Percentiles rank a stretch among this genome's conserved stretches.
Evolutionary conservation across 371 early-diverging fungal genomes (phyloP).

Genomic region (Lichtheimia ramosa): DNA sequence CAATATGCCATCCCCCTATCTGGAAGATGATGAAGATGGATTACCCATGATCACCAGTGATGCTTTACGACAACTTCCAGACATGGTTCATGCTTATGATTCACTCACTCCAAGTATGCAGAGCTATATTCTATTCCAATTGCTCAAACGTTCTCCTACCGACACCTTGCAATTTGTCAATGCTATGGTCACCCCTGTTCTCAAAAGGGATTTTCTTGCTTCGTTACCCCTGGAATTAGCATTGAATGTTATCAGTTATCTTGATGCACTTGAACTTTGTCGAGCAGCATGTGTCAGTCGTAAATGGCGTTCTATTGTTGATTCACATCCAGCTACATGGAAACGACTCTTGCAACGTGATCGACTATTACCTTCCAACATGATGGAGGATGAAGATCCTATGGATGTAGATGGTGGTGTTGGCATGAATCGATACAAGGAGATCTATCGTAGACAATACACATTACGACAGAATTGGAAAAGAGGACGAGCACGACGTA

Average conservation of each 20-base stretch:
- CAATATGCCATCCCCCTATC: no score
- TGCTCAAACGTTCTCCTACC: constrained; percentile 37
- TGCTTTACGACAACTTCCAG: constrained; percentile 14
- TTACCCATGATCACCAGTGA: background rate
- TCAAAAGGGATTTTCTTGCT: constrained; percentile 85
- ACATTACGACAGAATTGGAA: constrained; percentile 82
- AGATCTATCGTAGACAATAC: constrained; percentile 72
- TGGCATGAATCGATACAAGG: constrained; percentile 29
- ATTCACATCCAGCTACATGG: constrained; percentile 70
- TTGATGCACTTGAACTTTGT: constrained; percentile 81
- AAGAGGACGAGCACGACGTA: constrained; percentile 66
- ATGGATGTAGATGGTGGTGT: no score
- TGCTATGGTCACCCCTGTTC: constrained; percentile 75
- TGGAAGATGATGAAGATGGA: no score
- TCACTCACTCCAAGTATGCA: constrained; percentile 30
- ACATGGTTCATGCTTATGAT: constrained; percentile 34
- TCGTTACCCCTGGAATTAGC: constrained; percentile 77
- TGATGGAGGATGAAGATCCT: background rate
- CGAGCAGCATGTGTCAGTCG: constrained; percentile 79
- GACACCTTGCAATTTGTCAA: constrained; percentile 81
- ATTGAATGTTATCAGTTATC: constrained; percentile 72
- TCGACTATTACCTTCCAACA: constrained; percentile 29
- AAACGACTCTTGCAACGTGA: constrained; percentile 47
- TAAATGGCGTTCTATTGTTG: constrained; percentile 75
- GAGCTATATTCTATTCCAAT: constrained; percentile 40